Percentiles rank a stretch among this genome's conserved stretches.
phyloP scores from a whole-genome alignment of 805 yeast genomes.

The Saccharomycopsis babjevae region DNA sequence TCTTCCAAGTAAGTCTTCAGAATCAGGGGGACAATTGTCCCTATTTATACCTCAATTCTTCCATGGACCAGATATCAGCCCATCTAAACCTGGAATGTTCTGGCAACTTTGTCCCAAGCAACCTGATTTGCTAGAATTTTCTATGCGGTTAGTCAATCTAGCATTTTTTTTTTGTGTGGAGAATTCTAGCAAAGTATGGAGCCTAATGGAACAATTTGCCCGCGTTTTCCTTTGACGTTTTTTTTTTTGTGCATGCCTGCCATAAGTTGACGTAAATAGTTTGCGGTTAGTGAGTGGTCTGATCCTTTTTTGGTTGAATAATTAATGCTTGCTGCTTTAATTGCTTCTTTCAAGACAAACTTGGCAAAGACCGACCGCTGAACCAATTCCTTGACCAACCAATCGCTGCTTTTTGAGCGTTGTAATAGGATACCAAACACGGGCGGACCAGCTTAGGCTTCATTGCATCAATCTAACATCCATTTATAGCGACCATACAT shows the following conservation, averaged over 20 bases:
- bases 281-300: background rate
- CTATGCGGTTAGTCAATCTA: background rate
- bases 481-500: too few species aligned
- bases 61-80: background rate
- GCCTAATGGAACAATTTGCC: background rate
- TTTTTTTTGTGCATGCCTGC: background rate
- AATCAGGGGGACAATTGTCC: background rate
- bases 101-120: background rate
- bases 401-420: too few species aligned
- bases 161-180: background rate
- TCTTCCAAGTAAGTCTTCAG: background rate
- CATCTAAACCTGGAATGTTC: background rate
- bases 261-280: background rate
- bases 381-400: too few species aligned
- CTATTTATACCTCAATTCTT: background rate
- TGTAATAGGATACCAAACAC: too few species aligned
- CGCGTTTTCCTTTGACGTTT: background rate
- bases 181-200: background rate
- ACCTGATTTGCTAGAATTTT: background rate
- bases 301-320: too few species aligned
- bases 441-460: too few species aligned
- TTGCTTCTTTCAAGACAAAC: too few species aligned
- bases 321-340: too few species aligned
- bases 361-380: too few species aligned
- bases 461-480: too few species aligned